Percentiles rank a stretch among this genome's conserved stretches.
phyloP scores from a whole-genome alignment of 2,329 filamentous ascomycete species.

The Aspergillus jensenii region DNA sequence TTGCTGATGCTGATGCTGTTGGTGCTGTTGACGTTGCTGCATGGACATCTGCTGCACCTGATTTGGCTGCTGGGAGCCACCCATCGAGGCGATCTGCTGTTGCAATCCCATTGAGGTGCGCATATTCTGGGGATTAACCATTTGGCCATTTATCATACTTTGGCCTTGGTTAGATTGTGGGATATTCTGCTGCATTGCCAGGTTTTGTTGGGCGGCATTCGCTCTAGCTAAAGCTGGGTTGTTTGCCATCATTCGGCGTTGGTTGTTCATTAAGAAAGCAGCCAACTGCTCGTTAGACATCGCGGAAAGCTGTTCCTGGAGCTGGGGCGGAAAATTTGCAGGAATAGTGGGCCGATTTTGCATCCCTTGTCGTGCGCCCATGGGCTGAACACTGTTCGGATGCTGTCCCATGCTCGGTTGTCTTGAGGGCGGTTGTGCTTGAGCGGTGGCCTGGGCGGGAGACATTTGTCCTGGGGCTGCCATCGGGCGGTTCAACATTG shows the following conservation, averaged over 20 bases:
- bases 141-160: slow-evolving; percentile 32
- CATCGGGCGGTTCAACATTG: slow-evolving; percentile 46
- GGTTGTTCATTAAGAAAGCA: slow-evolving; percentile 32
- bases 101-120: slow-evolving; percentile 35
- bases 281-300: slow-evolving; percentile 38
- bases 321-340: slow-evolving; percentile 30
- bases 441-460: slow-evolving; percentile 33
- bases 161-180: slow-evolving; percentile 35
- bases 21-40: slow-evolving; percentile 32
- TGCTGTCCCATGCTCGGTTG: slow-evolving; percentile 34
- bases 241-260: slow-evolving; percentile 30
- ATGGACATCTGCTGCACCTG: slow-evolving; percentile 34
- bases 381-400: slow-evolving; percentile 24
- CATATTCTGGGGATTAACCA: slow-evolving; percentile 35
- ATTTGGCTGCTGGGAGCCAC: slow-evolving; percentile 27
- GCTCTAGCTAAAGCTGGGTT: slow-evolving; percentile 32
- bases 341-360: slow-evolving; percentile 37
- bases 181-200: slow-evolving; percentile 29
- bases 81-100: slow-evolving; percentile 34
- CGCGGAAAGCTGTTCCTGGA: slow-evolving; percentile 36
- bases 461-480: slow-evolving; percentile 40
- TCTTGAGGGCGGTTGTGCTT: slow-evolving; percentile 35
- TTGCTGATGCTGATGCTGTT: slow-evolving; percentile 33
- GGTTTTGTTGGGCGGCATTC: slow-evolving; percentile 30
- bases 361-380: slow-evolving; percentile 30